Evolutionary conservation across 495 filamentous ascomycete species (phyloP).

Genomic region (Podospora bellae-mahoneyi): DNA sequence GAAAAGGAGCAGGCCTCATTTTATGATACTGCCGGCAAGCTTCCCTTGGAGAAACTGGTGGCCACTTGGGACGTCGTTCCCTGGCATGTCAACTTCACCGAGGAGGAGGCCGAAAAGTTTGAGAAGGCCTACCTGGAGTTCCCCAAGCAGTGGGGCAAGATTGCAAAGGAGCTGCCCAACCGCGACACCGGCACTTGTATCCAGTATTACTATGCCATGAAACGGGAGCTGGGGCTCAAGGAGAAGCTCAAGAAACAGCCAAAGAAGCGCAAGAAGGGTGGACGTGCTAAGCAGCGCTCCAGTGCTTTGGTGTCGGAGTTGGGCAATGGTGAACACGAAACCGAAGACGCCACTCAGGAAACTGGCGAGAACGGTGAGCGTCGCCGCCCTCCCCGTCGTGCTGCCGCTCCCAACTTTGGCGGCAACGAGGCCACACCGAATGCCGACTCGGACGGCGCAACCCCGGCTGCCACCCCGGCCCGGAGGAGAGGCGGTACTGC

Average conservation of each 20-base stretch:
- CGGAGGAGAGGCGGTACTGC: conserved; percentile 48
- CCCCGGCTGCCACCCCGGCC: conserved; percentile 45
- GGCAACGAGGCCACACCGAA: conserved; percentile 45
- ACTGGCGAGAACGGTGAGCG: conserved; percentile 50
- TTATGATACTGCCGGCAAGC: conserved; percentile 67
- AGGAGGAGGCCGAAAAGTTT: conserved; percentile 73
- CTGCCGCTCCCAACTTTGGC: conserved; percentile 50
- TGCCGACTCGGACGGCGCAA: conserved; percentile 55
- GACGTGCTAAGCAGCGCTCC: conserved; percentile 62
- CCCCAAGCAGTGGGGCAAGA: conserved; percentile 91
- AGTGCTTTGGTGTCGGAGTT: conserved; percentile 75
- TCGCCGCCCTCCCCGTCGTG: conserved; percentile 48
- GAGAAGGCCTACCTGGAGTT: conserved; percentile 72
- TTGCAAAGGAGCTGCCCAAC: conserved; percentile 67
- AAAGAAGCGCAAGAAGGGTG: conserved; percentile 54
- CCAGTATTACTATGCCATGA: conserved; percentile 92
- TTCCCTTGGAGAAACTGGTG: conserved; percentile 64
- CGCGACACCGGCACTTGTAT: conserved; percentile 85
- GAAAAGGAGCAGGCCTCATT: conserved; percentile 55
- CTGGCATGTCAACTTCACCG: conserved; percentile 76
- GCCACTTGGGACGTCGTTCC: conserved; percentile 69
- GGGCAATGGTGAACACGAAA: conserved; percentile 55
- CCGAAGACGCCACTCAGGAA: conserved; percentile 48
- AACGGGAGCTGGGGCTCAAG: conserved; percentile 82
- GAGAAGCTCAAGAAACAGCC: conserved; percentile 73